Percentiles rank a stretch among this genome's conserved stretches.
These are phyloP conservation scores for Kwoniella dejecticola DNA, from an alignment of 768 basidiomycete species.

Conservation along the genomic window DNA sequence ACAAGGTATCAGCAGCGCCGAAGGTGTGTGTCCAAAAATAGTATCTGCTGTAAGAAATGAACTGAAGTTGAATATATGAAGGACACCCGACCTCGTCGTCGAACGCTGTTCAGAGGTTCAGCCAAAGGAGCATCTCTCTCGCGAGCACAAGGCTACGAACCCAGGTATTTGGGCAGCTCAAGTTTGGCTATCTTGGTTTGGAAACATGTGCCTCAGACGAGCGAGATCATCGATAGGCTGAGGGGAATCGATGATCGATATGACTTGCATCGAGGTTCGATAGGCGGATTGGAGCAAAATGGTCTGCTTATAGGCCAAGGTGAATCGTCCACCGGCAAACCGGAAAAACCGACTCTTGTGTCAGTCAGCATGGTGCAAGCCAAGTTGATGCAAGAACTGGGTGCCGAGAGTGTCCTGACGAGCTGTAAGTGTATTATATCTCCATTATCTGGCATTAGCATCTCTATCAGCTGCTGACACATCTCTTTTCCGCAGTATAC, in stretches of 20 bases:
- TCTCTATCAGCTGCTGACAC: not conserved
- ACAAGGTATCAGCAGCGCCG: slow-evolving; percentile 18
- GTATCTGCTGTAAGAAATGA: not conserved
- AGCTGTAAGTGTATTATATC: not conserved
- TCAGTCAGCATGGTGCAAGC: slow-evolving; percentile 5
- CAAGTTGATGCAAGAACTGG: not conserved
- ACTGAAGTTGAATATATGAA: not conserved
- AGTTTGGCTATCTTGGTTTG: slow-evolving; percentile 15
- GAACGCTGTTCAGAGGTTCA: slow-evolving; percentile 11
- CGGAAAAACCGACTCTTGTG: not conserved
- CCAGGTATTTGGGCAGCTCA: slow-evolving; percentile 20
- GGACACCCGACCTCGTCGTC: slow-evolving; percentile 25
- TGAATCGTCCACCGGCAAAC: not conserved
- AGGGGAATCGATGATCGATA: slow-evolving; percentile 6
- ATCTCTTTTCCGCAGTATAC: slow-evolving; percentile 12
- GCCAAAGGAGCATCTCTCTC: not conserved
- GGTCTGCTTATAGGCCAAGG: slow-evolving; percentile 8
- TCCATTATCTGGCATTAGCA: not conserved
- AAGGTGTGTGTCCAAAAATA: slow-evolving; percentile 16
- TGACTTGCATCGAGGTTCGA: slow-evolving; percentile 8
- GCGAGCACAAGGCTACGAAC: slow-evolving; percentile 20
- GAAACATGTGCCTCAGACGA: slow-evolving; percentile 5
- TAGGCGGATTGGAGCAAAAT: slow-evolving; percentile 1
- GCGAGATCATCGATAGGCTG: slow-evolving; percentile 3
- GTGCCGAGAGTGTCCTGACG: slow-evolving; percentile 5